Evolutionary conservation across 768 basidiomycete genomes (phyloP), one percentile per base, ranked within the genome.

Genomic region (Chlorophyllum brunneum): DNA sequence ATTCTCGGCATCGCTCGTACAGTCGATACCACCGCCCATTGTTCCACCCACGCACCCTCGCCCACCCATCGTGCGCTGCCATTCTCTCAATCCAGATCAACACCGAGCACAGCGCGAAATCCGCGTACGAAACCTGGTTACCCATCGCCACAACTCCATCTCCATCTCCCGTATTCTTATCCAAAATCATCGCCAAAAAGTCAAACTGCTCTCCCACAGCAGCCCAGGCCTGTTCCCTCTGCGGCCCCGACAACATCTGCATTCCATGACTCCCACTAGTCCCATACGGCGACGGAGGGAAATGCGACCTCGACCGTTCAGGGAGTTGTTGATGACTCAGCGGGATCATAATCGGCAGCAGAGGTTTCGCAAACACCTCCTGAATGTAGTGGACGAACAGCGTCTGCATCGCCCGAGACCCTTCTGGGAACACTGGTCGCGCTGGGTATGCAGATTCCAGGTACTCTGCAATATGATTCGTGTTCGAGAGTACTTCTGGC

Each of bases 81-180:
- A 88, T 80, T 42, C 79, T 73, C 62, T 88, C 81, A 36, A 88
- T 82, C 86, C 85, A 90, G 40, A 88, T 77, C 36, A 89, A 66
- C 15, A 86, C 76, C 0, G 87, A 79, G 57, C 85, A 86, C 18
- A 90, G 66, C 4, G 84, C 81, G 61, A 89, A 88, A 58, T 89
- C 87, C 1, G 84, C 85, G 57, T 88, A 87, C 8, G 79, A 80
- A 44, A 88, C 72, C 16, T 85, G 81, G 30, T 74, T 69, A 3
- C 86, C 87, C 75, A 81, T 82, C 13, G 69, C 80, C 29, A 87
- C 82, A 8, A 79, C 68, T 2, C 83, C 83, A 56, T 85, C 81
- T 3, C 81, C 79, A 48, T 86, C 84, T 2, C 75, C 74, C 5
- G 65, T 57, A 56, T 88, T 88, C 67, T 85, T 87, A 59, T 86